Evolutionary conservation across 164 flowering plant genomes (phyloP).

Genomic region (grape (Vitis vinifera)): DNA sequence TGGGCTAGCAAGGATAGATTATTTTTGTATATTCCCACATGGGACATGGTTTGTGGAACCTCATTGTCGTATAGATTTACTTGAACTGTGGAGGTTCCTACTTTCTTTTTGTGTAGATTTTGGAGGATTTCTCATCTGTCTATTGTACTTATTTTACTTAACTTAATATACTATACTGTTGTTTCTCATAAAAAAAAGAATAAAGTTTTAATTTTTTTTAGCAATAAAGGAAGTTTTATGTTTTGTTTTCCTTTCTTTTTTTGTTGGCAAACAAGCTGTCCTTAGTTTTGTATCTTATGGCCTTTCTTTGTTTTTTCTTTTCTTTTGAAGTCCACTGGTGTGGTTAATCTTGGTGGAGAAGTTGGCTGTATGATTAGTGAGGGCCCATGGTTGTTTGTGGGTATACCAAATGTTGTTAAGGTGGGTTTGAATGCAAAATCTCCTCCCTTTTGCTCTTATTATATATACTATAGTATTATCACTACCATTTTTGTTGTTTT

Average conservation of each 20-base stretch:
- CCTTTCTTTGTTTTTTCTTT: slow-evolving; percentile 4
- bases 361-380: slow-evolving; percentile 93
- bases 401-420: slow-evolving; percentile 81
- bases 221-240: neutral
- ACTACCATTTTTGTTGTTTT: too few species aligned
- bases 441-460: neutral
- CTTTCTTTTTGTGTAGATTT: neutral
- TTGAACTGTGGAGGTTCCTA: too few species aligned
- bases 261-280: neutral
- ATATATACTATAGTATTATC: too few species aligned
- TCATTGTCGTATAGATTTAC: too few species aligned
- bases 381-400: slow-evolving; percentile 96
- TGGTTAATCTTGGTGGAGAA: slow-evolving; percentile 72
- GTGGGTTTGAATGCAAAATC: slow-evolving; percentile 27
- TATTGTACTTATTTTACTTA: too few species aligned
- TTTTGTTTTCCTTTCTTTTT: neutral
- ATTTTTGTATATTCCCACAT: too few species aligned
- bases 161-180: too few species aligned
- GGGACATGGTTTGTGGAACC: too few species aligned
- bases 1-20: too few species aligned
- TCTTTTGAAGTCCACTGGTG: slow-evolving; percentile 55
- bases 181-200: too few species aligned
- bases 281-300: neutral
- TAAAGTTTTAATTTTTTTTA: neutral
- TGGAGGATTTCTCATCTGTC: neutral